A percentile compares a stretch with the other conserved stretches of the same genome.
Conservation (phyloP, 139 green algal species). For the Raphidocelis subcapitata region DNA sequence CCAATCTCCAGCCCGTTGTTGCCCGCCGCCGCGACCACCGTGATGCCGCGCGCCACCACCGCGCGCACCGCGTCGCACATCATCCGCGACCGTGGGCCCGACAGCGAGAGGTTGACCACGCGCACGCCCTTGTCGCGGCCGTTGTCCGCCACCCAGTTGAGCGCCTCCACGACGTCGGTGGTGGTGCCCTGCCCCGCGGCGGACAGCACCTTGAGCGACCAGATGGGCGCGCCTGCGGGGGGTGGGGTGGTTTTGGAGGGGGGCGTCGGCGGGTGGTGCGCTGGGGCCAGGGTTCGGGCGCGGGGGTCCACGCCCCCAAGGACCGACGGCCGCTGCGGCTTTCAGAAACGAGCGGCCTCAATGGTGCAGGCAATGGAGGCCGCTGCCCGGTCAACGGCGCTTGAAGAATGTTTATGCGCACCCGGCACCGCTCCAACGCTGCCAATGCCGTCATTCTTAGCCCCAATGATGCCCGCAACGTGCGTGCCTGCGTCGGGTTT, state of each 20-base stretch:
- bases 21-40: constrained; percentile 15
- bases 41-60: constrained; percentile 18
- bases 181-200: constrained; percentile 18
- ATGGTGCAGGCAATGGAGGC: too few species aligned
- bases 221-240: background rate
- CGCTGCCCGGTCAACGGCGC: too few species aligned
- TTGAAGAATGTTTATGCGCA: too few species aligned
- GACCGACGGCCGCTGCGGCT: too few species aligned
- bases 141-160: constrained; percentile 25
- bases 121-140: constrained; percentile 10
- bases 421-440: constrained; percentile 17
- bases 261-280: too few species aligned
- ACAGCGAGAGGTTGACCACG: constrained; percentile 23
- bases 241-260: too few species aligned
- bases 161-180: constrained; percentile 9
- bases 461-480: constrained; percentile 15
- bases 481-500: too few species aligned
- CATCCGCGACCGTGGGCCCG: constrained; percentile 7
- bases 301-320: too few species aligned
- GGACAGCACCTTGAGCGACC: constrained; percentile 19
- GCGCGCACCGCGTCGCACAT: constrained; percentile 17
- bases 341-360: too few species aligned
- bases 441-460: background rate
- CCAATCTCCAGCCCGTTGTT: constrained; percentile 24
- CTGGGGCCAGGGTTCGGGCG: too few species aligned